Evolutionary conservation across 257 asterid species (phyloP), one percentile per base, ranked within the genome.

Genomic region (Forsythia suspensa): DNA sequence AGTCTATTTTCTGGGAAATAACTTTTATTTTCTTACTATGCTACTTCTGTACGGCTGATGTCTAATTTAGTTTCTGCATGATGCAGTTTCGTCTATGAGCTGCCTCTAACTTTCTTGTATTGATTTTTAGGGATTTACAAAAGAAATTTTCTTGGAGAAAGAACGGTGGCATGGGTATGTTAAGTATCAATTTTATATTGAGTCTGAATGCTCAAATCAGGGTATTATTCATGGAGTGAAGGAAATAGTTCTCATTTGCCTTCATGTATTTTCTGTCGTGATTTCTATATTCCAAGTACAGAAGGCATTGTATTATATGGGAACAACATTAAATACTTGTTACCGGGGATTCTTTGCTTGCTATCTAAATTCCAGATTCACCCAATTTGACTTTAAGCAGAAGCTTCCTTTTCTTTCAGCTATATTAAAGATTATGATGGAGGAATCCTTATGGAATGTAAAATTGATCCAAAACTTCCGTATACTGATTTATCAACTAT

Each of bases 381-480:
- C 46, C 57, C 21, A 36, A 10, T 63, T 63, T 63, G 70, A 21
- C 70, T 11, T 70, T 46, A 40, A 73, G 66, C 76, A 76, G 11
- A 74, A 38, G 67, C 80, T 29, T 76, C 51, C 55, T 71, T 72
- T 79, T 61, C 74, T 74, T 77, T 77, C 88, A 94, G 99, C 73
- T 94, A 90, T 77, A 96, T 96, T 70, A 96, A 96, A 87, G 99
- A 96, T 83, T 96, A 96, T 61, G 99, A 96, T 69, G 99, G 99
- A 63, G 99, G 98, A 70, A 88, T 94, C 82, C 99, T 96, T 81
- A 96, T 96, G 99, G 99, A 96, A 85, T 96, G 99, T 87, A 93
- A 85, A 84, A 96, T 96, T 63, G 97, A 96, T 80, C 99, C 98
- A 15, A 96, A 96, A 86, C 96, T 96, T 86, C 99, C 99, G 2